Percentiles rank a stretch among this genome's conserved stretches.
phyloP scores from a whole-genome alignment of 805 yeast genomes.

The Millerozyma acaciae region DNA sequence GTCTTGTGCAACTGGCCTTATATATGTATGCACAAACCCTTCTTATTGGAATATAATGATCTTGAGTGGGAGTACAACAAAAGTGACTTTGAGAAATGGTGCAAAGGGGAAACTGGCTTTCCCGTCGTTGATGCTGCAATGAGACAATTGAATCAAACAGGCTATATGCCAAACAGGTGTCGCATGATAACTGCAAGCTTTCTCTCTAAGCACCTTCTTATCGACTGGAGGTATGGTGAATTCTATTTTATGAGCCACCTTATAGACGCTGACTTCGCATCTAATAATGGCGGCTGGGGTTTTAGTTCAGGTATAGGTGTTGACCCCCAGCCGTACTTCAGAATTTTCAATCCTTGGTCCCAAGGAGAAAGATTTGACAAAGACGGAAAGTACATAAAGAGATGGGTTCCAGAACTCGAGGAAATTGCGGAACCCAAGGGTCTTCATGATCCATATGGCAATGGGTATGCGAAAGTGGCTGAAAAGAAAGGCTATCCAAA shows the following conservation, averaged over 20 bases:
- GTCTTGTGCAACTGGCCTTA: constrained; percentile 48
- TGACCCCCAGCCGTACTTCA: constrained; percentile 55
- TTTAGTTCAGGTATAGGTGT: constrained; percentile 50
- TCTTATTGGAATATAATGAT: constrained; percentile 39
- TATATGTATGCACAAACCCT: constrained; percentile 47
- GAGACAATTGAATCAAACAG: constrained; percentile 49
- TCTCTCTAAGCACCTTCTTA: constrained; percentile 44
- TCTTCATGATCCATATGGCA: constrained; percentile 31
- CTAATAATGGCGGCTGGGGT: constrained; percentile 60
- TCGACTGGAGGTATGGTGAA: constrained; percentile 57
- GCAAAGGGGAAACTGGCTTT: constrained; percentile 50
- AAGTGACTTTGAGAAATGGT: constrained; percentile 46
- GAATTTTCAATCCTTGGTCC: constrained; percentile 49
- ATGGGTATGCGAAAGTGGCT: constrained; percentile 22
- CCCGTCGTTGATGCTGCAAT: constrained; percentile 59
- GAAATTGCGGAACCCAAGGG: constrained; percentile 22
- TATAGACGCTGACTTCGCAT: constrained; percentile 50
- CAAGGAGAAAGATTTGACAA: constrained; percentile 50
- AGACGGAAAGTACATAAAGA: constrained; percentile 41
- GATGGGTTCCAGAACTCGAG: constrained; percentile 49
- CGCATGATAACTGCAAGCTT: constrained; percentile 54
- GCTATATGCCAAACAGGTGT: constrained; percentile 51
- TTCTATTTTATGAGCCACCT: constrained; percentile 46
- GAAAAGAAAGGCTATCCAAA: constrained; percentile 34
- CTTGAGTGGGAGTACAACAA: constrained; percentile 42